Evolutionary conservation across 805 yeast genomes (phyloP).

Genomic region (Starmerella bacillaris): DNA sequence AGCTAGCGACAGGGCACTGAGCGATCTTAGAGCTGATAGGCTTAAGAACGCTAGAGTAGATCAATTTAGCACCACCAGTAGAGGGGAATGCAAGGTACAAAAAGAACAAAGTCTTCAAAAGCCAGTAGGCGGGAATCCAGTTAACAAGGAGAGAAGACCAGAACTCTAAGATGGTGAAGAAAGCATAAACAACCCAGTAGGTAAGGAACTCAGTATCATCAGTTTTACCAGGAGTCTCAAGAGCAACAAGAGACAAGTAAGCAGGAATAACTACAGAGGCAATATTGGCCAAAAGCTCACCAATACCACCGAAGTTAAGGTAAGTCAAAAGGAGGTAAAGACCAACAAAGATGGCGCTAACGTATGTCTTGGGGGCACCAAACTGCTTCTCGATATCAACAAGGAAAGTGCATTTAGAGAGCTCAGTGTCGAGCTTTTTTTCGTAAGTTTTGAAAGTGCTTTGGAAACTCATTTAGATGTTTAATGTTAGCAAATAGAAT

Average conservation of each 20-base stretch:
- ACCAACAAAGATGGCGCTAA: conserved; percentile 45
- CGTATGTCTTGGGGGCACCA: conserved; percentile 63
- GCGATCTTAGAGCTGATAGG: conserved; percentile 34
- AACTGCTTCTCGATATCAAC: conserved; percentile 21
- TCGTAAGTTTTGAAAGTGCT: conserved; percentile 6
- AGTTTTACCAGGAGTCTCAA: conserved; percentile 44
- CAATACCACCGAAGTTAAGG: conserved; percentile 84
- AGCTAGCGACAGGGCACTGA: conserved; percentile 7
- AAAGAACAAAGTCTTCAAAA: conserved; percentile 75
- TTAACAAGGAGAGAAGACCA: conserved; percentile 86
- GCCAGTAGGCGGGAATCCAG: conserved; percentile 94
- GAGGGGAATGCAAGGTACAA: conserved; percentile 76
- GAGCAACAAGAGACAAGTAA: conserved; percentile 68
- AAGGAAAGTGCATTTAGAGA: conserved; percentile 21
- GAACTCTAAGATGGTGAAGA: conserved; percentile 78
- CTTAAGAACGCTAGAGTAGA: conserved; percentile 46
- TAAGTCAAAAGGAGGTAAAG: conserved; percentile 63
- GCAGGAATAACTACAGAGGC: conserved; percentile 86
- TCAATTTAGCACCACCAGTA: conserved; percentile 65
- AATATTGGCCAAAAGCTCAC: conserved; percentile 80
- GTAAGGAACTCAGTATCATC: conserved; percentile 84
- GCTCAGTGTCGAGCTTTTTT: conserved; percentile 18
- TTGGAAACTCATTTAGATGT: not conserved
- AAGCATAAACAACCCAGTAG: conserved; percentile 97
- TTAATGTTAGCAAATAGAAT: too few relatives aligned